phyloP scores from a whole-genome alignment of 495 filamentous ascomycete species.

The Xylaria sp. region DNA sequence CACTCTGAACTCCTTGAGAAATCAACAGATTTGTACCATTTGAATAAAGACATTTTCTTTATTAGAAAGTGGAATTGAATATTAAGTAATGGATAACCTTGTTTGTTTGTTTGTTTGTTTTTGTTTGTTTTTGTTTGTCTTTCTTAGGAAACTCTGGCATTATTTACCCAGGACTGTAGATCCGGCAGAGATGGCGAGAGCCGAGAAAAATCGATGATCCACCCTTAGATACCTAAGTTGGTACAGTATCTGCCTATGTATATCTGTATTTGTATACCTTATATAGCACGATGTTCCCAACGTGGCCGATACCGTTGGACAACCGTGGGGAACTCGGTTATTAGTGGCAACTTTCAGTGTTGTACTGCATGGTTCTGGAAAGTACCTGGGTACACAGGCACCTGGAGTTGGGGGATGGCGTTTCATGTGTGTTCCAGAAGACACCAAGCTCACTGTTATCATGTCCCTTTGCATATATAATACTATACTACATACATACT shows the following conservation, averaged over 20 bases:
- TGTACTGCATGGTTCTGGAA: neutral
- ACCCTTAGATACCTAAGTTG: neutral
- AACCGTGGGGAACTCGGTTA: conserved; percentile 5
- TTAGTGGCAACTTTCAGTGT: neutral
- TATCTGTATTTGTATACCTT: neutral
- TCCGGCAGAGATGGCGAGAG: conserved; percentile 14
- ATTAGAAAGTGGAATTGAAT: neutral
- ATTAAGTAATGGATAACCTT: neutral
- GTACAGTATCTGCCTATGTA: neutral
- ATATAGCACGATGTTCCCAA: too few relatives aligned
- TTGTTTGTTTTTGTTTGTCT: neutral
- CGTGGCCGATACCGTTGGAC: neutral
- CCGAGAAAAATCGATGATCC: neutral
- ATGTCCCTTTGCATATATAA: neutral
- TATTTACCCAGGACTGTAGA: neutral
- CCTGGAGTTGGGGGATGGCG: conserved; percentile 12
- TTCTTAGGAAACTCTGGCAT: neutral
- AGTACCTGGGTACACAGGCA: neutral
- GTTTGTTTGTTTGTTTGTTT: neutral
- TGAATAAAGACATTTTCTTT: neutral
- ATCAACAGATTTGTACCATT: too few relatives aligned
- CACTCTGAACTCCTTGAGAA: neutral
- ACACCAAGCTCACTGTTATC: conserved; percentile 14
- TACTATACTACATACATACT: too few relatives aligned
- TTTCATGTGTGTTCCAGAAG: conserved; percentile 38